These are phyloP conservation scores for Stephania yunnanensis DNA, from an alignment of 164 flowering plant genomes.

Conservation along the genomic window DNA sequence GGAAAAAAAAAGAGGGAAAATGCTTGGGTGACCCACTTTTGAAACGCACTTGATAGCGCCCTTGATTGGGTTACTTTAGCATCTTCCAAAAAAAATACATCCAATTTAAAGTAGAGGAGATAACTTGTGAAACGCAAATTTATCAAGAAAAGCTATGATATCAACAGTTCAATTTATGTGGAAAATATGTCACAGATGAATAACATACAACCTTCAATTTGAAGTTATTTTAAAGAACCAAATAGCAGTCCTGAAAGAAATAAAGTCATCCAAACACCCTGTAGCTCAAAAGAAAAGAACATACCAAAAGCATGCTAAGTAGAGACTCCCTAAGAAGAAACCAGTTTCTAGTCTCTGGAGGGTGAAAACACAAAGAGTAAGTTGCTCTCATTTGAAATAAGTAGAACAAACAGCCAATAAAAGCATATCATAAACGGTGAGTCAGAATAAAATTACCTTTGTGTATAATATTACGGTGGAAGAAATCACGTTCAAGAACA, in stretches of 20 bases:
- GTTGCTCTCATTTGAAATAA: background rate
- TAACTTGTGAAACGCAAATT: background rate
- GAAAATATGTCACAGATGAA: background rate
- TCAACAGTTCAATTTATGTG: background rate
- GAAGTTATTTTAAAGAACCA: background rate
- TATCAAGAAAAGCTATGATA: background rate
- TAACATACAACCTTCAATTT: background rate
- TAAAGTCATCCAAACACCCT: background rate
- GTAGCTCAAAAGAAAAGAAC: slow-evolving; percentile 9
- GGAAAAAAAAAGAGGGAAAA: background rate
- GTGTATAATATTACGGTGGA: slow-evolving; percentile 44
- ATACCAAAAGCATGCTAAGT: slow-evolving; percentile 74
- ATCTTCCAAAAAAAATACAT: background rate
- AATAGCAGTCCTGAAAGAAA: slow-evolving; percentile 7
- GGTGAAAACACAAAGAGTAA: slow-evolving; percentile 4
- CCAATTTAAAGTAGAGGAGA: background rate
- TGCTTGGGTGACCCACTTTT: too few species aligned
- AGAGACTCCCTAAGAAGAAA: slow-evolving; percentile 48
- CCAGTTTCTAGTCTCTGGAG: slow-evolving; percentile 72
- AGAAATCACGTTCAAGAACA: slow-evolving; percentile 65
- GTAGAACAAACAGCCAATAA: slow-evolving; percentile 2
- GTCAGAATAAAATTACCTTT: slow-evolving; percentile 32
- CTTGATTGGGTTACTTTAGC: too few species aligned
- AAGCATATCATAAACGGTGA: background rate
- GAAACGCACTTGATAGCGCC: too few species aligned